Percentiles rank a stretch among this genome's conserved stretches.
Evolutionary conservation across 352 stramenopile species (phyloP).

Genomic region (Globisporangium heterothallicum): DNA sequence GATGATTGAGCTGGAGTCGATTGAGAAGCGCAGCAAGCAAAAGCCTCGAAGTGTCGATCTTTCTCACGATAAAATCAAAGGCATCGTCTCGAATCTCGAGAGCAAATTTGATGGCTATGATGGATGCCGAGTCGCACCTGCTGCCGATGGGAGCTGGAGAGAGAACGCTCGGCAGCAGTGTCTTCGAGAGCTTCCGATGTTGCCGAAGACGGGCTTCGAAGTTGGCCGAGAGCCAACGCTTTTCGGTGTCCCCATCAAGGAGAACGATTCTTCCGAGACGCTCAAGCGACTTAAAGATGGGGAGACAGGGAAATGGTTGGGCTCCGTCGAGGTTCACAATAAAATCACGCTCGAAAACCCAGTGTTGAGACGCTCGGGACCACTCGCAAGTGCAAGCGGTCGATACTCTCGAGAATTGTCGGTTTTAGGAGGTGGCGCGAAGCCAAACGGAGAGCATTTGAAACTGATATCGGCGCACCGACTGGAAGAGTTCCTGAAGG

Average conservation of each 20-base stretch:
- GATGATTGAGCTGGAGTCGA: constrained; percentile 52
- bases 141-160: constrained; percentile 55
- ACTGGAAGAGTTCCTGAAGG: constrained; percentile 47
- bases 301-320: constrained; percentile 54
- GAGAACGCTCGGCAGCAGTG: constrained; percentile 41
- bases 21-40: constrained; percentile 71
- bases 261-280: constrained; percentile 33
- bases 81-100: constrained; percentile 60
- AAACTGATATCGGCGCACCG: constrained; percentile 28
- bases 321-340: constrained; percentile 56
- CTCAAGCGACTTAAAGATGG: constrained; percentile 42
- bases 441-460: constrained; percentile 31
- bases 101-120: constrained; percentile 73
- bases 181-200: constrained; percentile 56
- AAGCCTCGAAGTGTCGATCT: constrained; percentile 69
- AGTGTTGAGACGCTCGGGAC: constrained; percentile 41
- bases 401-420: constrained; percentile 67
- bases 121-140: constrained; percentile 52
- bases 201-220: constrained; percentile 56
- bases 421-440: constrained; percentile 29
- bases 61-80: constrained; percentile 45
- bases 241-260: constrained; percentile 36
- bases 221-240: constrained; percentile 44
- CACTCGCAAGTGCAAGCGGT: constrained; percentile 65
- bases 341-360: constrained; percentile 56